phyloP scores from a whole-genome alignment of 768 basidiomycete species.

The Tephrocybe sp. region DNA sequence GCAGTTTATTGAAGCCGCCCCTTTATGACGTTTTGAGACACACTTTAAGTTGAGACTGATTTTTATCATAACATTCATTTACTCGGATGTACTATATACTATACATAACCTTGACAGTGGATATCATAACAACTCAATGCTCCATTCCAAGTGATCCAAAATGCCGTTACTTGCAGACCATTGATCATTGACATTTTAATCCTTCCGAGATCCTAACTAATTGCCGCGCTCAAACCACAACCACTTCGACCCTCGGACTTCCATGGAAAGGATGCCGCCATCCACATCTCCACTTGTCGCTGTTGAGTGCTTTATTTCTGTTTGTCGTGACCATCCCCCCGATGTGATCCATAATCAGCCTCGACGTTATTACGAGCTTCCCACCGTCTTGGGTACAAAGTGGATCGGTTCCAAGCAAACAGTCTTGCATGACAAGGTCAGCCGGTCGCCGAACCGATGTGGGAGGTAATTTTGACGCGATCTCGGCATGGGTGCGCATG shows the following conservation, averaged over 20 bases:
- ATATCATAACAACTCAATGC: neutral
- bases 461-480: conserved; percentile 25
- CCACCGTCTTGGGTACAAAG: conserved; percentile 31
- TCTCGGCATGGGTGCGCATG: conserved; percentile 30
- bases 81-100: conserved; percentile 11
- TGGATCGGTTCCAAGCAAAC: conserved; percentile 37
- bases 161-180: too few species aligned
- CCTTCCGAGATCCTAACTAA: too few species aligned
- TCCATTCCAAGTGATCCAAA: too few species aligned
- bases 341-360: conserved; percentile 42
- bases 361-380: conserved; percentile 38
- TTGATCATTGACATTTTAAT: too few species aligned
- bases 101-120: conserved; percentile 2
- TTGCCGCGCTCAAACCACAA: conserved; percentile 28
- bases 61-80: too few species aligned
- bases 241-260: conserved; percentile 32
- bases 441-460: conserved; percentile 30
- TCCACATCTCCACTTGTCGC: conserved; percentile 42
- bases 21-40: neutral
- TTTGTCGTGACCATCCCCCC: conserved; percentile 38
- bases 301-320: conserved; percentile 25
- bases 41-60: too few species aligned
- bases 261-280: conserved; percentile 48
- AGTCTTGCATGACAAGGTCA: conserved; percentile 42
- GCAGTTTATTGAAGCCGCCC: conserved; percentile 18